Percentiles rank a stretch among this genome's conserved stretches.
Evolutionary conservation across 305 asterid species (phyloP).

Genomic region (Fraxinus paxiana): DNA sequence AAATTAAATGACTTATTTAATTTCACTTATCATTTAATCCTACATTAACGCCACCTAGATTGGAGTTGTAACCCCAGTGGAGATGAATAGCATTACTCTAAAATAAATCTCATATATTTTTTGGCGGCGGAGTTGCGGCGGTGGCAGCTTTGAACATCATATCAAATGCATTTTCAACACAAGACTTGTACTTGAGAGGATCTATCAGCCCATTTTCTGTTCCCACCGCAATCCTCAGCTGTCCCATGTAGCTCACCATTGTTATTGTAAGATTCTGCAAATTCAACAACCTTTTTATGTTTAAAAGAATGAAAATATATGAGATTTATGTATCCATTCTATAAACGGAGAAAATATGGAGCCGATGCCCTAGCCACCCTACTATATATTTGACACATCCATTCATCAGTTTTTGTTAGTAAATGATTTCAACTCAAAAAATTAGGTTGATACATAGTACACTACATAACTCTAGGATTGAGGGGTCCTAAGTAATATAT

Average conservation of each 20-base stretch:
- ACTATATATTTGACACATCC: background rate
- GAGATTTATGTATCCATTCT: background rate
- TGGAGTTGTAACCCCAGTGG: too few species aligned
- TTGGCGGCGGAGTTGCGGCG: background rate
- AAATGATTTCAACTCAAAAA: background rate
- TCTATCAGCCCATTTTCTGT: slow-evolving; percentile 56
- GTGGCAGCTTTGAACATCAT: slow-evolving; percentile 40
- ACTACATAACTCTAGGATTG: background rate
- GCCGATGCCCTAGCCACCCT: background rate
- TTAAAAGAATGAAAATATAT: background rate
- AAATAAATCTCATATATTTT: background rate
- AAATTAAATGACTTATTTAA: too few species aligned
- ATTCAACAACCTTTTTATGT: background rate
- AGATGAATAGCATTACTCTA: too few species aligned
- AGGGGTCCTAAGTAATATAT: background rate
- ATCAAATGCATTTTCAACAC: slow-evolving; percentile 48
- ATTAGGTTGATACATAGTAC: background rate
- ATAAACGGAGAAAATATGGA: background rate
- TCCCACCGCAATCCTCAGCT: slow-evolving; percentile 53
- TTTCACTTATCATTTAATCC: too few species aligned
- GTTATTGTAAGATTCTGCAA: slow-evolving; percentile 57
- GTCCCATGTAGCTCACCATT: slow-evolving; percentile 61
- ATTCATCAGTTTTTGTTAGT: background rate
- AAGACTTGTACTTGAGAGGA: slow-evolving; percentile 41
- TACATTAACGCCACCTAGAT: too few species aligned